These are phyloP conservation scores for Hypoxylon sp. DNA, from an alignment of 2,329 filamentous ascomycete species.

Conservation along the genomic window DNA sequence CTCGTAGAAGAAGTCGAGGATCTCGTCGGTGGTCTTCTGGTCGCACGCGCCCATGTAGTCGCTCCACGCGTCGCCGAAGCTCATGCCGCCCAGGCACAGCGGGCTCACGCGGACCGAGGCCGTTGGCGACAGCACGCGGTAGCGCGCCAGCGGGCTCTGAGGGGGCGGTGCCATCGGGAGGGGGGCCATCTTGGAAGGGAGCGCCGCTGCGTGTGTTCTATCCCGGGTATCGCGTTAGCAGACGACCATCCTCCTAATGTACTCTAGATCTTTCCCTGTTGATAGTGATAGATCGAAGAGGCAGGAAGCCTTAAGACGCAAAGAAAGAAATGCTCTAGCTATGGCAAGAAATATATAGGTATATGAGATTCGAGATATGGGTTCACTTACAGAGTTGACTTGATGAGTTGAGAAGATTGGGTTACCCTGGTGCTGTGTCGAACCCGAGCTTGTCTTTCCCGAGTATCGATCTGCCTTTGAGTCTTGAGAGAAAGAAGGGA, in stretches of 20 bases:
- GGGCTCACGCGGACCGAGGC: constrained; percentile 73
- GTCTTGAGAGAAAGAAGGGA: too few relatives aligned
- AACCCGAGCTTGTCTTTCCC: neutral
- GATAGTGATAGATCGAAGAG: neutral
- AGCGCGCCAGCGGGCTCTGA: constrained; percentile 68
- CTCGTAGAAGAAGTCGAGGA: constrained; percentile 71
- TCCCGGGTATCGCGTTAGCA: neutral
- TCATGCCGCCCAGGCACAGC: constrained; percentile 68
- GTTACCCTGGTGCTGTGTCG: neutral
- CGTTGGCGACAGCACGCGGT: constrained; percentile 71
- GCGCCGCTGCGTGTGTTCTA: neutral
- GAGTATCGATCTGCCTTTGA: neutral
- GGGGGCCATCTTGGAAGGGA: constrained; percentile 8
- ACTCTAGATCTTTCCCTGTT: neutral
- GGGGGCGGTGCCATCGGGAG: constrained; percentile 51
- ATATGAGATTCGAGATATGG: neutral
- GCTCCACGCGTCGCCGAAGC: constrained; percentile 64
- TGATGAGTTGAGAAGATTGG: neutral
- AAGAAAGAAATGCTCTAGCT: too few relatives aligned
- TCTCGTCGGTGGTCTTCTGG: constrained; percentile 66
- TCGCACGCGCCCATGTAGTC: constrained; percentile 69
- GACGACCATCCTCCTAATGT: neutral
- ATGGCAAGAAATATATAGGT: too few relatives aligned
- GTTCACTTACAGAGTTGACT: neutral
- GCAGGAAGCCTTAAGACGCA: neutral